Conservation (phyloP, 2,329 filamentous ascomycete species). For the Epichloe scottii region DNA sequence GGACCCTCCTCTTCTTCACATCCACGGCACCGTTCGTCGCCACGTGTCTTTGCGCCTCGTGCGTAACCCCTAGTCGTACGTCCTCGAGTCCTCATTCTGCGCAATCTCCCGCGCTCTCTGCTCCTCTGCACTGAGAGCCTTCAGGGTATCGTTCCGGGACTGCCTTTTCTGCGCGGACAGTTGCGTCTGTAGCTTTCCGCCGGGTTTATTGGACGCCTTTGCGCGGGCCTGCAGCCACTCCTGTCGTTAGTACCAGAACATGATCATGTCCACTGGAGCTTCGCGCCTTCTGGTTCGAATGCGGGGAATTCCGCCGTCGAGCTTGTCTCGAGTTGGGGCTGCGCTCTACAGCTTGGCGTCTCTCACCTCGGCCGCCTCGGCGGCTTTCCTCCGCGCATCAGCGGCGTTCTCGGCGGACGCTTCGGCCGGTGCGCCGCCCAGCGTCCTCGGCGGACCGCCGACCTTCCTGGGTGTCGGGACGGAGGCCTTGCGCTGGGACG, state of each 20-base stretch:
- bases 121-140: slow-evolving; percentile 55
- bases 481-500: slow-evolving; percentile 34
- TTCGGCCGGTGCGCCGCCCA: slow-evolving; percentile 39
- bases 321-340: not conserved
- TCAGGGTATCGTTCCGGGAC: slow-evolving; percentile 55
- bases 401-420: slow-evolving; percentile 13
- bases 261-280: too few relatives aligned
- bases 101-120: slow-evolving; percentile 56
- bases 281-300: too few relatives aligned
- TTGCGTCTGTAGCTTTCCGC: slow-evolving; percentile 56
- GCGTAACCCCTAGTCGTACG: slow-evolving; percentile 18
- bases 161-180: slow-evolving; percentile 65
- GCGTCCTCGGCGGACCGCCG: slow-evolving; percentile 46
- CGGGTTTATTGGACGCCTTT: slow-evolving; percentile 38
- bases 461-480: slow-evolving; percentile 31
- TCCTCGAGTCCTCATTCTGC: slow-evolving; percentile 28
- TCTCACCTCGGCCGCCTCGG: slow-evolving; percentile 68
- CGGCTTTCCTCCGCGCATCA: slow-evolving; percentile 59
- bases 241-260: not conserved
- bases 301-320: too few relatives aligned
- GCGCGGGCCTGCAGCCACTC: slow-evolving; percentile 49
- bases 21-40: too few relatives aligned
- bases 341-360: not conserved
- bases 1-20: too few relatives aligned
- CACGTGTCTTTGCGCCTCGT: not conserved